These are phyloP conservation scores for Heritiera fomes DNA, from an alignment of 345 rosid species.

Conservation along the genomic window DNA sequence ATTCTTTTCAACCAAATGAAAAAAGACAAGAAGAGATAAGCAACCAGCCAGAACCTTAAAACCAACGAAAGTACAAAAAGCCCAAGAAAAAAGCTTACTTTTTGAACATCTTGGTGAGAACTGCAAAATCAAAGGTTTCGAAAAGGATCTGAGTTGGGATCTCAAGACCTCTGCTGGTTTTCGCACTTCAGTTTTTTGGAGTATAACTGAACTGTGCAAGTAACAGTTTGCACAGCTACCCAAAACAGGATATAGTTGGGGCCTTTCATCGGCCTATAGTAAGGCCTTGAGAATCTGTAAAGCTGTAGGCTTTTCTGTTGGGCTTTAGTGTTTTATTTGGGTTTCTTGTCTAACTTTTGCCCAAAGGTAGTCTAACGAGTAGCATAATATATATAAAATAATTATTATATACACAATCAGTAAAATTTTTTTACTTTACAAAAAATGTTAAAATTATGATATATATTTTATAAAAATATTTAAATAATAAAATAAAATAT, in stretches of 20 bases:
- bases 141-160: slow-evolving; percentile 17
- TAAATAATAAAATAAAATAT: no score
- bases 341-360: no score
- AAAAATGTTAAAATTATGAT: no score
- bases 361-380: no score
- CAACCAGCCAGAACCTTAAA: background rate
- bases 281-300: no score
- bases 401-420: no score
- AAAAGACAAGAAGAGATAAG: background rate
- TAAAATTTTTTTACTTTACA: no score
- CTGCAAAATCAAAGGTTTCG: slow-evolving; percentile 5
- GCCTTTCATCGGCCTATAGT: background rate
- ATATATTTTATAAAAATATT: no score
- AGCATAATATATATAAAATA: no score
- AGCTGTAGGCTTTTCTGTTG: no score
- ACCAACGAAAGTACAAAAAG: background rate
- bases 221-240: background rate
- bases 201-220: background rate
- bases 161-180: slow-evolving; percentile 5
- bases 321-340: background rate
- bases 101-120: slow-evolving; percentile 42
- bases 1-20: no score
- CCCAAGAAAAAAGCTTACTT: slow-evolving; percentile 35
- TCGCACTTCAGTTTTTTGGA: background rate
- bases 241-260: background rate